Evolutionary conservation across 83 land plant genomes (phyloP).

Genomic region (Diphasiastrum complanatum): DNA sequence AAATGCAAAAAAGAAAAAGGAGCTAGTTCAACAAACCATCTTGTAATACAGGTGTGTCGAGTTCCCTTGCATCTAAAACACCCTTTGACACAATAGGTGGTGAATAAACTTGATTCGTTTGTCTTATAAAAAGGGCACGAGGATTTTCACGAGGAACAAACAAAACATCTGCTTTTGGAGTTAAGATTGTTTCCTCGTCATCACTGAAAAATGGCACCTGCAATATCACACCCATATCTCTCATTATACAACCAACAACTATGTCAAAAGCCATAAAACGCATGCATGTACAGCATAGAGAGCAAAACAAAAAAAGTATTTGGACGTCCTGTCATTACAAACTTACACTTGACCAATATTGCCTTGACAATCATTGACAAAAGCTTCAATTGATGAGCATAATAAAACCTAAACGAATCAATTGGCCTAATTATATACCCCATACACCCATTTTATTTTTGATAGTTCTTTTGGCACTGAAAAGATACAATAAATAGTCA

Average conservation of each 20-base stretch:
- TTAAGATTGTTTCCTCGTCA: conserved; percentile 32
- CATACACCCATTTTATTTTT: too few relatives aligned
- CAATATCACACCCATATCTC: conserved; percentile 3
- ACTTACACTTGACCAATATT: too few relatives aligned
- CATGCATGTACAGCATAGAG: too few relatives aligned
- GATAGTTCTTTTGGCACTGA: too few relatives aligned
- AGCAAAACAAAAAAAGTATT: not conserved
- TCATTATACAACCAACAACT: too few relatives aligned
- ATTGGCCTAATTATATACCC: too few relatives aligned
- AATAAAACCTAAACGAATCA: too few relatives aligned
- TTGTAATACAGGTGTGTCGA: conserved; percentile 11
- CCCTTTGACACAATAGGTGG: conserved; percentile 14
- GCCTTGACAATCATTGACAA: too few relatives aligned
- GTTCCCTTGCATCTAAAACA: conserved; percentile 14
- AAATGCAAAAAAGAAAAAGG: too few relatives aligned
- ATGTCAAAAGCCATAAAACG: too few relatives aligned
- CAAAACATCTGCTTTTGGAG: conserved; percentile 38
- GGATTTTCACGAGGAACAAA: conserved; percentile 44
- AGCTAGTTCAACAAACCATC: not conserved
- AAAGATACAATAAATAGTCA: too few relatives aligned
- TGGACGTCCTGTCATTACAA: not conserved
- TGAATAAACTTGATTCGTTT: conserved; percentile 14
- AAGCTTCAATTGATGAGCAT: too few relatives aligned
- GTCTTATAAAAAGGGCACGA: conserved; percentile 35
- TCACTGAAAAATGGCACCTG: conserved; percentile 43